Conservation (phyloP, 176 grass and related monocot genomes). For the Canna indica region DNA sequence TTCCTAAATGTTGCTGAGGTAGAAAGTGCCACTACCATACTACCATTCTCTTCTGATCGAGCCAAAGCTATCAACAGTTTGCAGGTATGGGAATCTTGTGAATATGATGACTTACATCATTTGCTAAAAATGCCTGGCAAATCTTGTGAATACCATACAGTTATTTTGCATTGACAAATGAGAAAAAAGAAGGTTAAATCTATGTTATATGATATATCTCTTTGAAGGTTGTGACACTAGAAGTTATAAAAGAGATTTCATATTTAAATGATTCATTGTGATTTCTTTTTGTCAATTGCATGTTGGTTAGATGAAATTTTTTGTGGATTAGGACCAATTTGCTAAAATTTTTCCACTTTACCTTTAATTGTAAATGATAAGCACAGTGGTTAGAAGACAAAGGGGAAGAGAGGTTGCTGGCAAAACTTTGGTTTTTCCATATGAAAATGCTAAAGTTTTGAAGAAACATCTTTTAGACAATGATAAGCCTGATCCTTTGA, state of each 20-base stretch:
- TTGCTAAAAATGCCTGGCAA: too few relatives aligned
- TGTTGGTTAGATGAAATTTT: too few relatives aligned
- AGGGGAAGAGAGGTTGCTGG: neutral
- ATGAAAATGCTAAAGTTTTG: neutral
- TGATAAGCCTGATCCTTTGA: neutral
- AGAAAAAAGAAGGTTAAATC: too few relatives aligned
- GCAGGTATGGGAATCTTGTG: conserved; percentile 42
- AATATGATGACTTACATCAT: neutral
- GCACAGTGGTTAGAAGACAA: neutral
- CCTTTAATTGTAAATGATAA: neutral
- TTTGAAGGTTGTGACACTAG: too few relatives aligned
- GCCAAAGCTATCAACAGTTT: conserved; percentile 50
- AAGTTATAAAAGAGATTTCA: too few relatives aligned
- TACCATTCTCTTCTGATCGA: conserved; percentile 50
- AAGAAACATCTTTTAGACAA: too few relatives aligned
- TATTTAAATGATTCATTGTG: too few relatives aligned
- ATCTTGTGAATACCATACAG: neutral
- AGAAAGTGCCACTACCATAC: conserved; percentile 42
- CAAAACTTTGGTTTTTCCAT: neutral
- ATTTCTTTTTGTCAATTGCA: too few relatives aligned
- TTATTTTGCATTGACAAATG: too few relatives aligned
- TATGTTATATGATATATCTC: too few relatives aligned
- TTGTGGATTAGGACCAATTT: too few relatives aligned
- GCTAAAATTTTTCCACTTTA: neutral
- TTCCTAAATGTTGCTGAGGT: conserved; percentile 94